phyloP scores from a whole-genome alignment of 1,284 basidiomycete genomes.

The Coniferiporia weirii region DNA sequence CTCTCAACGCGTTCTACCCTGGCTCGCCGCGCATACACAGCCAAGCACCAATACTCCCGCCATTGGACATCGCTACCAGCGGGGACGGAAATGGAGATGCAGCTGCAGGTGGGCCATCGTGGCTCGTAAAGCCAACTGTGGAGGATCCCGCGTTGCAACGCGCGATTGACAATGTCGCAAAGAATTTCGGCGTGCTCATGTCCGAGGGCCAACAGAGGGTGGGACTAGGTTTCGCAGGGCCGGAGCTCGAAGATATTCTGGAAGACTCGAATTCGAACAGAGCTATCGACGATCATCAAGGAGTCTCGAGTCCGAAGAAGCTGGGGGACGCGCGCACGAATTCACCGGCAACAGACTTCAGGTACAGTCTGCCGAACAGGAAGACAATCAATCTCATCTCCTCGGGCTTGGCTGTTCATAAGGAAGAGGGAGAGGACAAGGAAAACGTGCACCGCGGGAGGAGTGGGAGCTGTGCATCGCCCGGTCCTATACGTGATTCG shows the following conservation, averaged over 20 bases:
- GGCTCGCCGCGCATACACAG: conserved; percentile 4
- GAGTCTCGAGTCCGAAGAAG: not conserved
- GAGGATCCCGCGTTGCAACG: conserved; percentile 37
- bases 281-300: conserved; percentile 6
- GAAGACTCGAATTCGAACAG: not conserved
- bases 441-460: conserved; percentile 6
- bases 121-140: conserved; percentile 35
- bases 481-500: not conserved
- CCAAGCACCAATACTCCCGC: conserved; percentile 1
- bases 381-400: conserved; percentile 9
- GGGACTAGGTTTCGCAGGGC: conserved; percentile 1
- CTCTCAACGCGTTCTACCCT: not conserved
- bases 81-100: conserved; percentile 4
- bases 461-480: not conserved
- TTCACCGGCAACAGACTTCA: conserved; percentile 1
- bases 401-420: not conserved
- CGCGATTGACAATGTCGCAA: conserved; percentile 41
- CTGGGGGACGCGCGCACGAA: not conserved
- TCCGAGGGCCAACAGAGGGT: not conserved
- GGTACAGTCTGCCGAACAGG: conserved; percentile 14
- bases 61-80: not conserved
- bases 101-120: conserved; percentile 22
- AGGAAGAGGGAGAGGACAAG: conserved; percentile 7
- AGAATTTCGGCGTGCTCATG: conserved; percentile 37
- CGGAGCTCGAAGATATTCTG: not conserved